phyloP scores from a whole-genome alignment of 164 flowering plant species.

The Stephania japonica region DNA sequence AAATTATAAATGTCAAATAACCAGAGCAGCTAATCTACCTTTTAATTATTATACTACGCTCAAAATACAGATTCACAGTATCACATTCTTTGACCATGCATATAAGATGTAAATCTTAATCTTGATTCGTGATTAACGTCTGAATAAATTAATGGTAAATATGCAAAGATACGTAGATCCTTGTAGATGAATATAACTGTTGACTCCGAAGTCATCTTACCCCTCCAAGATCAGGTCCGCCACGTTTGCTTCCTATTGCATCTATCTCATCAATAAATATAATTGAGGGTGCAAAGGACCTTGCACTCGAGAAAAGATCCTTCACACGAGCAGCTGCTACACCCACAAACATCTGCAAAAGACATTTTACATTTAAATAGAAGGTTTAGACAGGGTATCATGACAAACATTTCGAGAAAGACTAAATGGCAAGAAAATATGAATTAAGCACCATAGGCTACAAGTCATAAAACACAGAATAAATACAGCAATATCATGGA shows the following conservation, averaged over 20 bases:
- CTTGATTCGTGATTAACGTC: no score
- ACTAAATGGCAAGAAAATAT: background rate
- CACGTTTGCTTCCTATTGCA: slow-evolving; percentile 98
- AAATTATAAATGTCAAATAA: no score
- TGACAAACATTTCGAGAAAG: background rate
- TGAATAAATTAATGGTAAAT: no score
- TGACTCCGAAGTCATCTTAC: slow-evolving; percentile 35
- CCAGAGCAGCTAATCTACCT: no score
- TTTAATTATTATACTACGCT: no score
- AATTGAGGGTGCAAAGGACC: slow-evolving; percentile 90
- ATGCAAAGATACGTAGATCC: no score
- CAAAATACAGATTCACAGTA: no score
- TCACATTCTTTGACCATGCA: no score
- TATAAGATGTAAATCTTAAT: no score
- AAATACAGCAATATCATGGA: background rate
- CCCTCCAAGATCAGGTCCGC: slow-evolving; percentile 98
- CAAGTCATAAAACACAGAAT: background rate
- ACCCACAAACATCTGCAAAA: slow-evolving; percentile 89
- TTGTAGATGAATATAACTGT: no score
- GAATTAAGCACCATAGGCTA: background rate
- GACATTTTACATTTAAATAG: slow-evolving; percentile 3
- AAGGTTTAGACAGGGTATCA: background rate
- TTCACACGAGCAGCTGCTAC: slow-evolving; percentile 97
- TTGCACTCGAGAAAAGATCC: slow-evolving; percentile 89
- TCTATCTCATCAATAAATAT: slow-evolving; percentile 98